A percentile compares a stretch with the other conserved stretches of the same genome.
phyloP scores from a whole-genome alignment of 1,284 basidiomycete genomes.

The Ustilago sp. region DNA sequence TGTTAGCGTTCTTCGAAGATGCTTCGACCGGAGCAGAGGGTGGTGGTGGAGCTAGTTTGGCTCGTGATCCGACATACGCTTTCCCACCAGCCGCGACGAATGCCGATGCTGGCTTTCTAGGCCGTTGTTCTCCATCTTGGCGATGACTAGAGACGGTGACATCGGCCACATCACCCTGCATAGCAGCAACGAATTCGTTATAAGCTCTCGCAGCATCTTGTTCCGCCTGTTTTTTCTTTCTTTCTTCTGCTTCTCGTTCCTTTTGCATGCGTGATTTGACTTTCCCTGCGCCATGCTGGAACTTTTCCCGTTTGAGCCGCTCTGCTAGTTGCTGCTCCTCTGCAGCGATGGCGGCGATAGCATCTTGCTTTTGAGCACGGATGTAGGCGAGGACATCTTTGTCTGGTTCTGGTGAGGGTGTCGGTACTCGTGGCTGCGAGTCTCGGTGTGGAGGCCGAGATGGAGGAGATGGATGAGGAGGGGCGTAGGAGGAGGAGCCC shows the following conservation, averaged over 20 bases:
- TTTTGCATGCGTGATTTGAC: constrained; percentile 54
- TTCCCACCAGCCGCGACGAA: constrained; percentile 57
- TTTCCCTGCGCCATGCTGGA: constrained; percentile 43
- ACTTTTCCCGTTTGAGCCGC: constrained; percentile 40
- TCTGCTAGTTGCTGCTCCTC: constrained; percentile 29
- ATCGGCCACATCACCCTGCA: constrained; percentile 44
- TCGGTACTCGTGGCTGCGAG: not conserved
- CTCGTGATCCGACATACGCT: constrained; percentile 31
- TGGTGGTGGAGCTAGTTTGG: not conserved
- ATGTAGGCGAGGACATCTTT: constrained; percentile 44
- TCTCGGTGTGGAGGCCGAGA: not conserved
- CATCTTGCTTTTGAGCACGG: constrained; percentile 22
- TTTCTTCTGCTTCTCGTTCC: constrained; percentile 59
- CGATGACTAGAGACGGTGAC: not conserved
- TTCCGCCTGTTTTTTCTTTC: constrained; percentile 53
- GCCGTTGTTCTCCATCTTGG: not conserved
- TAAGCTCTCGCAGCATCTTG: constrained; percentile 56
- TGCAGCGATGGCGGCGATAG: not conserved
- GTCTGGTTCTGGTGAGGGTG: constrained; percentile 38
- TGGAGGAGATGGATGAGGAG: not conserved
- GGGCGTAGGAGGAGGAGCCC: not conserved
- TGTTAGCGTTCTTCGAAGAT: not conserved
- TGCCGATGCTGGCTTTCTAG: not conserved
- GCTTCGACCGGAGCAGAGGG: too few relatives aligned
- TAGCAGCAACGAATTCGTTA: constrained; percentile 57